phyloP scores from a whole-genome alignment of 2,329 filamentous ascomycete genomes.

The Chrysoporthe deuterocubensis region DNA sequence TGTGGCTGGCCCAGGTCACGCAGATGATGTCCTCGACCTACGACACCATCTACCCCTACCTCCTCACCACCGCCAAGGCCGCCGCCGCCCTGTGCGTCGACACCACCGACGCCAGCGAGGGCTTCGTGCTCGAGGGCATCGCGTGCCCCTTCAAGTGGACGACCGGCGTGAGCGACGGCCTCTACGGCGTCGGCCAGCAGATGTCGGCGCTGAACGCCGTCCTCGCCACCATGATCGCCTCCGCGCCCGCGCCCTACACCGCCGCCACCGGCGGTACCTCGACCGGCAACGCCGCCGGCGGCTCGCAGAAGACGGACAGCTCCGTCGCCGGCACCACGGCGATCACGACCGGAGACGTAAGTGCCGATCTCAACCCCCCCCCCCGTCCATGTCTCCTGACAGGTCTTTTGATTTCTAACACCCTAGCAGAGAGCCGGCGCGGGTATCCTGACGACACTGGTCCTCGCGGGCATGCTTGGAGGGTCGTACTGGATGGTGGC shows the following conservation, averaged over 20 bases:
- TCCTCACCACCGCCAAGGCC: constrained; percentile 60
- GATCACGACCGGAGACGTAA: constrained; percentile 28
- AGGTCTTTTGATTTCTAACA: constrained; percentile 38
- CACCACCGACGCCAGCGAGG: constrained; percentile 61
- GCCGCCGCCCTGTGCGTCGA: constrained; percentile 68
- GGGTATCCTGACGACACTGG: constrained; percentile 50
- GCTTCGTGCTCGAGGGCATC: constrained; percentile 56
- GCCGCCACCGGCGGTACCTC: constrained; percentile 56
- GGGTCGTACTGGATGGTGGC: constrained; percentile 57
- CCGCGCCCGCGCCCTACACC: constrained; percentile 45
- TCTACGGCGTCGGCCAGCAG: constrained; percentile 60
- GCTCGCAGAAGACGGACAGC: constrained; percentile 38
- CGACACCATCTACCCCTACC: constrained; percentile 57
- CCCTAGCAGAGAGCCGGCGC: constrained; percentile 52
- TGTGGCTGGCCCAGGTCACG: constrained; percentile 65
- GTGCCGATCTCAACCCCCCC: too few relatives aligned
- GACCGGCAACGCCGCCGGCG: constrained; percentile 46
- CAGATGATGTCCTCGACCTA: constrained; percentile 63
- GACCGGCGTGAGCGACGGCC: constrained; percentile 53
- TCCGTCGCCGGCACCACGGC: constrained; percentile 12
- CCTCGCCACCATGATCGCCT: constrained; percentile 52
- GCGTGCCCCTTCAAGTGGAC: constrained; percentile 69
- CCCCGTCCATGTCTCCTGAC: not conserved
- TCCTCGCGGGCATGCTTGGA: constrained; percentile 46
- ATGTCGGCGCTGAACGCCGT: constrained; percentile 63